Evolutionary conservation across 2,329 filamentous ascomycete genomes (phyloP), one percentile per base, ranked within the genome.

Genomic region (Bisporella sp.): DNA sequence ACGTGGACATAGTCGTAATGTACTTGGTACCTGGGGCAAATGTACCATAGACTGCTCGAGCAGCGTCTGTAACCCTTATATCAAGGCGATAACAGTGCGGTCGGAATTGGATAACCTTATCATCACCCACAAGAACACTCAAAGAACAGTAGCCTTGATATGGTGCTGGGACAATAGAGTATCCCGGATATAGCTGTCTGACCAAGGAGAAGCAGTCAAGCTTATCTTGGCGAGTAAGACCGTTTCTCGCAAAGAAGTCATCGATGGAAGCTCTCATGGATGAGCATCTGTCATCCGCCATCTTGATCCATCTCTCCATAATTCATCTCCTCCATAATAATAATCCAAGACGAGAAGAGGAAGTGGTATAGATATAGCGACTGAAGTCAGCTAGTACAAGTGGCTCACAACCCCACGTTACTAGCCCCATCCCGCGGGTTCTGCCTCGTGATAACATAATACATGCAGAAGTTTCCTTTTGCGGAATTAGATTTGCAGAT

Each of bases 141-240:
- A 77, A 72, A 2, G 75, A 78, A 55, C 76, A 79, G 54, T 74
- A 76, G 13, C 75, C 76, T 55, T 78, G 76, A 5, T 65, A 65
- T 5, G 65, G 57, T 6, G 66, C 64, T 3, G 69, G 64, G 4
- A 57, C 54, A 30, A 72, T 59, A 3, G 57, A 47, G n/a, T 52
- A 46, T 5, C 52, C 54, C 0, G 68, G 64, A 45, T 70, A 73
- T 0, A 55, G 57, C 12, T 59, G 47, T 39, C 50, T 53, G 11
- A 67, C 64, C 45, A 72, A 69, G 3, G 56, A 54, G 47, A 71
- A 62, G 59, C 65, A 63, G 29, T 57, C 49, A 5, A 44, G 12
- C 50, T 48, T 50, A 12, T 60, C 52, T 41, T 56, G 46, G 6
- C 45, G 13, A 4, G 48, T 52, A 11, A 65, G 54, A 5, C 61